Base-by-base conservation (phyloP, 305 asterid species). In the Ilex paraguariensis region DNA sequence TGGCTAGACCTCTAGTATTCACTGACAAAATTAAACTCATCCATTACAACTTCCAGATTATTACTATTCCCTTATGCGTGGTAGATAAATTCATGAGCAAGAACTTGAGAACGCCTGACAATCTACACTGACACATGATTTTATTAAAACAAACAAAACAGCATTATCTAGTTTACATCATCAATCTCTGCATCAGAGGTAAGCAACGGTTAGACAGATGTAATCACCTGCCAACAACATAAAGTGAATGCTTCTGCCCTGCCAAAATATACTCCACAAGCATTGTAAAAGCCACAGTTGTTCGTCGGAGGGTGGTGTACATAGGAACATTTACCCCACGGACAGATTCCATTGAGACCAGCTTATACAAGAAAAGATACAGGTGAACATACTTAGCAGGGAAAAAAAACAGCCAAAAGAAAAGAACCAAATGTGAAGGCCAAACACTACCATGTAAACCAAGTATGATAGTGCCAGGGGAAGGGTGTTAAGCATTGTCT, bases 331-430 rank as follows among this genome's bases (percentile, higher is more conserved):
- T 65, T 54, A 65, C 65, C 30, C 46, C 66, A 5, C 75, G 70
- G 57, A 70, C 59, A 14, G 75, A 59, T 60, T 64, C 75, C 75
- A 70, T 70, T 14, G 75, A 70, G 10, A 70, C 61, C 49, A 70
- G 59, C 75, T 70, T 31, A 28, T 50, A 3, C 55, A 8, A 39
- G 13, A 44, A 16, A 44, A 13, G 16, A 16, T 7, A 28, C 2
- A 10, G 39, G 55, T 9, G 55, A 17, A 54, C 54, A 7, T 0
- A 21, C 31, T 13, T 33, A 21, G n/a, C 0, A 21, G 17, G 11
- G 15, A 15, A 36, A 36, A 33, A 36, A 36, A 36, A 36, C 42
- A 2, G 6, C 42, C 42, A 36, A 36, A 36, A 36, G 42, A 2
- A 36, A 36, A 36, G 42, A 8, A 36, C 42, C 42, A 36, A 36